A percentile compares a stretch with the other conserved stretches of the same genome.
Conservation (phyloP, 2,329 filamentous ascomycete species). For the Ophiostoma australiae region DNA sequence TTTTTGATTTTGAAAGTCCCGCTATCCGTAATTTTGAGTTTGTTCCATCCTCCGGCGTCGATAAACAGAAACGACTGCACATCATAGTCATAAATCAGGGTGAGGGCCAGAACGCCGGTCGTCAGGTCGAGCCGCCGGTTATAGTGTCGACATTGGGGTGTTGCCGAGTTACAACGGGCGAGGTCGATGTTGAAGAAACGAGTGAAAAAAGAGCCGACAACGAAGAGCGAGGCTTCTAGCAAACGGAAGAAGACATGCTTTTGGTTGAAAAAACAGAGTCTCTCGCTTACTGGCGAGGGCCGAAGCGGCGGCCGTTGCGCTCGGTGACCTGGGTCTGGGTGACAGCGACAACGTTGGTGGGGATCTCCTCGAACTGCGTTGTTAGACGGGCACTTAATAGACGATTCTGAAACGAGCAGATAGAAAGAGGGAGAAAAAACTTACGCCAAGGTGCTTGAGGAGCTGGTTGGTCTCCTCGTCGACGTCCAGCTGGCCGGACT, state of each 20-base stretch:
- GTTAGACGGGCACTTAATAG: conserved; percentile 11
- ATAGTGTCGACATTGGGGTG: neutral
- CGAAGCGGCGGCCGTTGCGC: conserved; percentile 54
- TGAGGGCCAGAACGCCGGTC: conserved; percentile 14
- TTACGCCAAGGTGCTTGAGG: conserved; percentile 96
- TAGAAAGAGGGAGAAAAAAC: conserved; percentile 42
- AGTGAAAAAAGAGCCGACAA: conserved; percentile 18
- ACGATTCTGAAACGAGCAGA: neutral
- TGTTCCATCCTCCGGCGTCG: conserved; percentile 16
- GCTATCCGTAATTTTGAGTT: conserved; percentile 12
- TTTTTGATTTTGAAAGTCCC: conserved; percentile 8
- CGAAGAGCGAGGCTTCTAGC: conserved; percentile 15
- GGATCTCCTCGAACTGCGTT: conserved; percentile 88
- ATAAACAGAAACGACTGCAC: conserved; percentile 18
- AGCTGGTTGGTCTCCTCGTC: conserved; percentile 98
- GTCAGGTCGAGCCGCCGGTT: neutral
- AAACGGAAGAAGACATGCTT: neutral
- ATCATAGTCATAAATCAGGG: conserved; percentile 16
- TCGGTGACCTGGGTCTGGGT: conserved; percentile 82
- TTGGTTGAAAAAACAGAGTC: neutral
- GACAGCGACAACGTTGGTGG: conserved; percentile 91
- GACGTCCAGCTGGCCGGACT: conserved; percentile 89
- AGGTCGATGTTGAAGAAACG: conserved; percentile 11
- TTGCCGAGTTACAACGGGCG: neutral
- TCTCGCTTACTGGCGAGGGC: conserved; percentile 40